Evolutionary conservation across 768 basidiomycete species (phyloP).

Genomic region (Phanerochaete carnosa): DNA sequence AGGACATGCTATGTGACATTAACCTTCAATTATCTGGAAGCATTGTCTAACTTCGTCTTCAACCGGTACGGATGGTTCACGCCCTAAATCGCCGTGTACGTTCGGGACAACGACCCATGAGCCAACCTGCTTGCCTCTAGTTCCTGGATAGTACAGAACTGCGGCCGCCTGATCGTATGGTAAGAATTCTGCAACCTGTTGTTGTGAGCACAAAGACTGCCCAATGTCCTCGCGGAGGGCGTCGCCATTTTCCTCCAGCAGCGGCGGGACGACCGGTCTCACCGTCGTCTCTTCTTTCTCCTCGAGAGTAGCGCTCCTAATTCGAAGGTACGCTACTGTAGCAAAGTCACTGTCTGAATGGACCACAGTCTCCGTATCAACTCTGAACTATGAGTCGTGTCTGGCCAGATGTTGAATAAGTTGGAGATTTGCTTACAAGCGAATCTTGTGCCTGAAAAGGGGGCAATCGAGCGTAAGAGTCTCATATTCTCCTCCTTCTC

Average conservation of each 20-base stretch:
- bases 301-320: slow-evolving; percentile 65
- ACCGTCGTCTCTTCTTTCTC: slow-evolving; percentile 39
- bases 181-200: not conserved
- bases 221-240: slow-evolving; percentile 11
- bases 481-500: slow-evolving; percentile 98
- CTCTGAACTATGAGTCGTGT: slow-evolving; percentile 32
- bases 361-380: slow-evolving; percentile 66
- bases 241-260: slow-evolving; percentile 46
- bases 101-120: slow-evolving; percentile 73
- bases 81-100: slow-evolving; percentile 33
- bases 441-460: slow-evolving; percentile 75
- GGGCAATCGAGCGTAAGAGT: slow-evolving; percentile 89
- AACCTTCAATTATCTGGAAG: slow-evolving; percentile 65
- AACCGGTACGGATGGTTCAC: slow-evolving; percentile 34
- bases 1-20: slow-evolving; percentile 9
- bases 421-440: slow-evolving; percentile 46
- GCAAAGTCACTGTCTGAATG: slow-evolving; percentile 82
- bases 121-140: slow-evolving; percentile 31
- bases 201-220: not conserved
- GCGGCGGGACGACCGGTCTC: slow-evolving; percentile 40
- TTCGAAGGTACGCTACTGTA: slow-evolving; percentile 86
- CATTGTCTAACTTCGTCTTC: slow-evolving; percentile 72
- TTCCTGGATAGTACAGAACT: not conserved
- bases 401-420: not conserved
- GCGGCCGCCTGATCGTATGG: slow-evolving; percentile 2